A percentile compares a stretch with the other conserved stretches of the same genome.
These are phyloP conservation scores for Isatis lusitanica DNA, from an alignment of 441 rosid genomes.

Conservation along the genomic window DNA sequence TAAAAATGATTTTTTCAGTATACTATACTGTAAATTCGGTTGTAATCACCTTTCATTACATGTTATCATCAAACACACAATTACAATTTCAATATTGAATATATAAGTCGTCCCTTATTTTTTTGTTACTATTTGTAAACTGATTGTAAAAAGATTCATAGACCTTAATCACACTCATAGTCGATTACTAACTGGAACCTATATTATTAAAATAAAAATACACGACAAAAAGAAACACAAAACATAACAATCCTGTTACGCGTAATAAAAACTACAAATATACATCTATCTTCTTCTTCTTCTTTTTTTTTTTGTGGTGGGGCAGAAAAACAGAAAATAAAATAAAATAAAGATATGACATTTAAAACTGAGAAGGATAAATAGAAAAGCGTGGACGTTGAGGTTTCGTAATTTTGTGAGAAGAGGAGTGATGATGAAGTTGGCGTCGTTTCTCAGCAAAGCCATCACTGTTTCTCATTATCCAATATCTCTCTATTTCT, in stretches of 20 bases:
- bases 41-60: no score
- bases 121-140: background rate
- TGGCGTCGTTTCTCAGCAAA: conserved; percentile 46
- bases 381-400: conserved; percentile 17
- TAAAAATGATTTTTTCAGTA: no score
- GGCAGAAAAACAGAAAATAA: background rate
- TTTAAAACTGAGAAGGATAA: conserved; percentile 17
- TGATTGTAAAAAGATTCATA: background rate
- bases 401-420: conserved; percentile 29
- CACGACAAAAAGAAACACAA: background rate
- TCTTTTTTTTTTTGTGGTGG: background rate
- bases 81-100: background rate
- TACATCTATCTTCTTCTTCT: background rate
- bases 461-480: conserved; percentile 60
- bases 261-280: conserved; percentile 9
- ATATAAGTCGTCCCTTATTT: background rate
- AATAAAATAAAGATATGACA: background rate
- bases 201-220: background rate
- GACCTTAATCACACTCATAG: background rate
- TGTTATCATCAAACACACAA: background rate
- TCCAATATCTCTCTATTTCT: conserved; percentile 90
- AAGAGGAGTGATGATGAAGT: conserved; percentile 24
- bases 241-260: background rate
- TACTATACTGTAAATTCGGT: no score
- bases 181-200: background rate